A percentile compares a stretch with the other conserved stretches of the same genome.
Evolutionary conservation across 306 rosid species (phyloP).

Genomic region (Glycine soja): DNA sequence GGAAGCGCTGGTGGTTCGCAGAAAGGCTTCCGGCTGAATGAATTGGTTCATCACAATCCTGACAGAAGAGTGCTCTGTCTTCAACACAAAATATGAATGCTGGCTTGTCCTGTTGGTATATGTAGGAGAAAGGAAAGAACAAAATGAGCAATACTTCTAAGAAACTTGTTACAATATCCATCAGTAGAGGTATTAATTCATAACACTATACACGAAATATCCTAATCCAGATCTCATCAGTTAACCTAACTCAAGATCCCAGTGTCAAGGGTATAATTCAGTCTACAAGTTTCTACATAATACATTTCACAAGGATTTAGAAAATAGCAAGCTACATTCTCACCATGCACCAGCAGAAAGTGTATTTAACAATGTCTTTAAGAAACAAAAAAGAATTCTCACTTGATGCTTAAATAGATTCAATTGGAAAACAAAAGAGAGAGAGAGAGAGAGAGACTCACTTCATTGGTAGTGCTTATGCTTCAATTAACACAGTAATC

Average conservation of each 20-base stretch:
- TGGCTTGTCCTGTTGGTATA: conserved; percentile 74
- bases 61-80: conserved; percentile 95
- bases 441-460: too few relatives aligned
- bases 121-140: conserved; percentile 1
- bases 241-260: neutral
- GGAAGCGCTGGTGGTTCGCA: conserved; percentile 92
- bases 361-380: neutral
- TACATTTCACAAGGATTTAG: neutral
- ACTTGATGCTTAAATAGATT: neutral
- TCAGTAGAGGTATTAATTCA: neutral
- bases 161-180: neutral
- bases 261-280: neutral
- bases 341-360: neutral
- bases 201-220: neutral
- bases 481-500: too few relatives aligned
- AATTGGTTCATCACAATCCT: conserved; percentile 89
- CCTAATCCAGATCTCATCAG: neutral
- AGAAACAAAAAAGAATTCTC: neutral
- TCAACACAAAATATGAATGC: conserved; percentile 97
- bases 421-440: neutral
- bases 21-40: conserved; percentile 79
- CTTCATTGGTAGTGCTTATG: too few relatives aligned
- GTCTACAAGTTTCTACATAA: neutral
- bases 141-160: conserved; percentile 19
- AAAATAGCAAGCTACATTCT: neutral